Conservation (phyloP, 2,329 filamentous ascomycete genomes). For the Xenoacremonium recifei region DNA sequence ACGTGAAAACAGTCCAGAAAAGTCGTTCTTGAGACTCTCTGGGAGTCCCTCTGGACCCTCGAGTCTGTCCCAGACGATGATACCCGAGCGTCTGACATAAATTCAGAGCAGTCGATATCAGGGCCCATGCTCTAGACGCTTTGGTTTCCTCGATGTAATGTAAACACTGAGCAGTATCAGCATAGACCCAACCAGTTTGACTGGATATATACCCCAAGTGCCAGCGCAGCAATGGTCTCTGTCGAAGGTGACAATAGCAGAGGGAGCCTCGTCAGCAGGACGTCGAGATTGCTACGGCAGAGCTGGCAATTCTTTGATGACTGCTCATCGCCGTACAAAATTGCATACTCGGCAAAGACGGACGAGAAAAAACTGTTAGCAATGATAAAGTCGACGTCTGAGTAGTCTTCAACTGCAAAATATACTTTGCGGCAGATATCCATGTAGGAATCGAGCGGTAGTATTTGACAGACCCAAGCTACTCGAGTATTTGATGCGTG, state of each 20-base stretch:
- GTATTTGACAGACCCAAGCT: slow-evolving; percentile 30
- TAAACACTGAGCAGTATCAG: slow-evolving; percentile 23
- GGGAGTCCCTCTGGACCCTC: not conserved
- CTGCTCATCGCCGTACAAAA: slow-evolving; percentile 17
- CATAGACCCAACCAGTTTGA: not conserved
- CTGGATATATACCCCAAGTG: slow-evolving; percentile 27
- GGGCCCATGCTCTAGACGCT: slow-evolving; percentile 30
- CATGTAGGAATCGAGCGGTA: slow-evolving; percentile 30
- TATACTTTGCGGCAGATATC: slow-evolving; percentile 34
- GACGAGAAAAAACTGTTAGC: slow-evolving; percentile 35
- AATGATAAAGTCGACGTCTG: slow-evolving; percentile 31
- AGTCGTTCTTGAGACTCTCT: slow-evolving; percentile 8
- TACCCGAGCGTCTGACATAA: slow-evolving; percentile 34
- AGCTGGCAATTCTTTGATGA: slow-evolving; percentile 23
- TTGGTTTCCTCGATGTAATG: slow-evolving; percentile 33
- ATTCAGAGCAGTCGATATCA: slow-evolving; percentile 34
- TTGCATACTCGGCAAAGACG: slow-evolving; percentile 31
- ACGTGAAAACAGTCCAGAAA: slow-evolving; percentile 35
- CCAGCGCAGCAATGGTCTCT: slow-evolving; percentile 33
- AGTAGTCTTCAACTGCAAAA: slow-evolving; percentile 33
- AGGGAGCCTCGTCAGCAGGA: slow-evolving; percentile 24
- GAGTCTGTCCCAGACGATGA: slow-evolving; percentile 16
- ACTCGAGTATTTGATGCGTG: slow-evolving; percentile 24
- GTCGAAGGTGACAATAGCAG: slow-evolving; percentile 31
- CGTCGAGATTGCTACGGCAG: slow-evolving; percentile 27